Base-by-base conservation (phyloP, 352 stramenopile genomes). In the Aphanomyces euteiches region DNA sequence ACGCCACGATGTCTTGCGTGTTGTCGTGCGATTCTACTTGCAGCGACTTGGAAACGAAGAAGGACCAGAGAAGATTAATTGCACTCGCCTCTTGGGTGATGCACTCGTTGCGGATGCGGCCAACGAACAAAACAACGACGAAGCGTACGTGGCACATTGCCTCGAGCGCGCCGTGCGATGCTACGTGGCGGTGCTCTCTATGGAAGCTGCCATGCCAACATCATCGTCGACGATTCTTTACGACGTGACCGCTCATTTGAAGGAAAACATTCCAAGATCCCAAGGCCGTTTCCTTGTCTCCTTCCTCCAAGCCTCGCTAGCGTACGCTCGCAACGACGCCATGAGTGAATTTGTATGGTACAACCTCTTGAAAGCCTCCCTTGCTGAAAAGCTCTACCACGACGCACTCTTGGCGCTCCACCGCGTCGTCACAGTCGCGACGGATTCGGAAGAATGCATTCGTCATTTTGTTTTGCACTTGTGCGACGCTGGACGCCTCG, bases 1-100 rank as follows among this genome's bases (percentile, higher is more conserved):
- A 90, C 63, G 57, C 96, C 39, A 41, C 59, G 43, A 19, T 34
- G 41, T 41, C 1, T 28, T 56, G 5, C 41, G 41, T 7, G 7
- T 67, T 10, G 59, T 56, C 15, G 38, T 56, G 38, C 59, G 59
- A 12, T 48, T 50, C 57, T 19, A 19, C n/a, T n/a, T 61, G 15
- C 54, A 61, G 13, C 54, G 7, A 28, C 54, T 37, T n/a, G 43
- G 43, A 17, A 17, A 5, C 21, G 57, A 65, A 7, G 36, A 19
- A n/a, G 34, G 28, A 37, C 37, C 15, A 40, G 59, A 19, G 36
- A 21, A 47, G 38, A 28, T 37, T 17, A 47, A 36, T 37, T 65
- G 56, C 59, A 17, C 41, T 5, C n/a, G 40, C 15, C 41, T 67
- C 5, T 34, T 67, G 12, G 59, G 59, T 21, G 59, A 67, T 12